Evolutionary conservation across 495 filamentous ascomycete species (phyloP).

Genomic region (Aspergillus hancockii): DNA sequence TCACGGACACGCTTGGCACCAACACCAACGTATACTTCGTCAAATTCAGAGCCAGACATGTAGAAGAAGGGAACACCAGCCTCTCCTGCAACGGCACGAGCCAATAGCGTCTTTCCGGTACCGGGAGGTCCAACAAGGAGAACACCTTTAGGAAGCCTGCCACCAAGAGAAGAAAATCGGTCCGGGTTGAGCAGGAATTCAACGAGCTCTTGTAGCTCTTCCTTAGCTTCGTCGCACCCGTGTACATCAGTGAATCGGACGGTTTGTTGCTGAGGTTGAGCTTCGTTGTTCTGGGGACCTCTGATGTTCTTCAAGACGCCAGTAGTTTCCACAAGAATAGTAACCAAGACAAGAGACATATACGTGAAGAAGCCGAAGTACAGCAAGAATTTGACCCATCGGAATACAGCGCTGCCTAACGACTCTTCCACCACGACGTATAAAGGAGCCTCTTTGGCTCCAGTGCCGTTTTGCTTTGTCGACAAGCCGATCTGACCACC

Average conservation of each 20-base stretch:
- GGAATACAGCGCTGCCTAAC: slow-evolving; percentile 72
- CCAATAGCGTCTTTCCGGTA: slow-evolving; percentile 97
- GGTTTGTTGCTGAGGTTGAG: slow-evolving; percentile 85
- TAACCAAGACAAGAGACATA: slow-evolving; percentile 69
- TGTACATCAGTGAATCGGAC: slow-evolving; percentile 93
- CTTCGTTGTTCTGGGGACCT: slow-evolving; percentile 71
- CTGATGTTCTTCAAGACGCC: slow-evolving; percentile 76
- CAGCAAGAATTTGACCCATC: slow-evolving; percentile 84
- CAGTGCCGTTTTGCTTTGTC: slow-evolving; percentile 53
- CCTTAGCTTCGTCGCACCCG: slow-evolving; percentile 96
- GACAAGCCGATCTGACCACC: slow-evolving; percentile 60
- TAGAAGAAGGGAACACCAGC: slow-evolving; percentile 99
- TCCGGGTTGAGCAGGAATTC: slow-evolving; percentile 94
- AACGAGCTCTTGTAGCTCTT: slow-evolving; percentile 94
- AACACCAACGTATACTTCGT: slow-evolving; percentile 97
- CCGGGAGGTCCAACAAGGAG: slow-evolving; percentile 93
- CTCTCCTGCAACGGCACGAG: slow-evolving; percentile 94
- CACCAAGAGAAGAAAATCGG: slow-evolving; percentile 85
- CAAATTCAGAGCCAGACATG: slow-evolving; percentile 98
- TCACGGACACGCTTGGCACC: slow-evolving; percentile 97
- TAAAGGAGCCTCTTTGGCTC: slow-evolving; percentile 75
- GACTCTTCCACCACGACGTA: slow-evolving; percentile 97
- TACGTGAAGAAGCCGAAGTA: slow-evolving; percentile 77
- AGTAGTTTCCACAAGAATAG: slow-evolving; percentile 75
- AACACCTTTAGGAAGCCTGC: slow-evolving; percentile 95